Evolutionary conservation across 2,329 filamentous ascomycete genomes (phyloP), one percentile per base, ranked within the genome.

Genomic region (Fusarium austroafricanum): DNA sequence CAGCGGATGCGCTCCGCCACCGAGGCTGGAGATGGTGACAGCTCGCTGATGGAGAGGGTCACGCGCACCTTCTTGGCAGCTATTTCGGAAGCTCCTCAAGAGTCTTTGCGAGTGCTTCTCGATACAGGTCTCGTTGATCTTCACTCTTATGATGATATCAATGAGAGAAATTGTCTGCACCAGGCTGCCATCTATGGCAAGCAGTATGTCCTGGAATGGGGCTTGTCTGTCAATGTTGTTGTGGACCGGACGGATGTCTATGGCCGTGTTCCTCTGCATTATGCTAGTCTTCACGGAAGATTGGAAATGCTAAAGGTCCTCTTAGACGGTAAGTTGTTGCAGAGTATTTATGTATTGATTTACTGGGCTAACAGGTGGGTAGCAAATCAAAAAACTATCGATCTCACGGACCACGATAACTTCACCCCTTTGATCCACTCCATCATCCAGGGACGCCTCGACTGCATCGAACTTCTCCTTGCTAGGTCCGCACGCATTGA

Each of bases 161-260:
- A 98, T 74, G 95, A 97, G 81, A 88, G 96, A 39, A 99, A 97
- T 74, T 97, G 94, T 75, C 84, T 99, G 45, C 96, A 99, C 73
- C 96, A 98, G 80, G 93, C 96, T n/a, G 91, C 94, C 1, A 97
- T 98, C 52, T 97, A 96, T 64, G 94, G 94, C 20, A 94, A 94
- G 73, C 81, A 87, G 11, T 90, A 92, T 71, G 92, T 97, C 29
- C 83, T 98, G 60, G 83, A 87, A 50, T 89, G 91, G 68, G 94
- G 92, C 6, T 82, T 99, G n/a, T 82, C 86, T 2, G 89, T 87
- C 44, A 89, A 87, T 6, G 93, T 97, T 33, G 89, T 94, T 65
- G 89, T 94, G 23, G 89, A 89, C 57, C 87, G 92, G 51, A 92
- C 91, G 4, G 96, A 99, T 80, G 94, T 97, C 9, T 99, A 99